Evolutionary conservation across 768 basidiomycete species (phyloP).

Genomic region (Exsudoporus frostii): DNA sequence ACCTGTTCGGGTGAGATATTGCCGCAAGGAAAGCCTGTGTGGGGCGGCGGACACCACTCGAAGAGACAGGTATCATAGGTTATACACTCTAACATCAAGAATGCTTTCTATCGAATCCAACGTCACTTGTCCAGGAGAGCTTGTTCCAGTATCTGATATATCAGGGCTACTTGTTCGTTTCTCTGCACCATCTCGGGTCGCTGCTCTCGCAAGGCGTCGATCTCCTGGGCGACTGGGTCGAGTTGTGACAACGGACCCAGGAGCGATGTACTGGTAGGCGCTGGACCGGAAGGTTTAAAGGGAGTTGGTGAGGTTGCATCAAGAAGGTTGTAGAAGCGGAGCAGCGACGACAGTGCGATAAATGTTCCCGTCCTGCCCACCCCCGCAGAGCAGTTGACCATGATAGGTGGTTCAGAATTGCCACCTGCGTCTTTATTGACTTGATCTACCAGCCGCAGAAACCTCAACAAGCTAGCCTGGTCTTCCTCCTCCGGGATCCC

Average conservation of each 20-base stretch:
- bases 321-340: constrained; percentile 58
- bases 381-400: constrained; percentile 85
- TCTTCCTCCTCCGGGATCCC: constrained; percentile 69
- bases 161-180: constrained; percentile 57
- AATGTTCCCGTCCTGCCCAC: constrained; percentile 86
- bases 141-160: constrained; percentile 57
- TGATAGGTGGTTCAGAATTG: constrained; percentile 70
- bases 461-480: constrained; percentile 55
- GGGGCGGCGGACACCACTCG: neutral
- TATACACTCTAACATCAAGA: neutral
- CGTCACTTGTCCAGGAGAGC: constrained; percentile 19
- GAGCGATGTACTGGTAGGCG: constrained; percentile 42
- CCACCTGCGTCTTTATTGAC: constrained; percentile 48
- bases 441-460: constrained; percentile 60
- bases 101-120: neutral
- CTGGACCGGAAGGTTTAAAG: constrained; percentile 19
- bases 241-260: constrained; percentile 56
- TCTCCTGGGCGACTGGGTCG: constrained; percentile 61
- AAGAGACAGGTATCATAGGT: neutral
- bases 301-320: constrained; percentile 27
- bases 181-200: constrained; percentile 79
- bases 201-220: constrained; percentile 79
- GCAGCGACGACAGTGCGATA: constrained; percentile 73
- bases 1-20: too few species aligned
- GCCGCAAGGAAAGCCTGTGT: too few species aligned